phyloP scores from a whole-genome alignment of 768 basidiomycete genomes.

The Amanita polypyramis region DNA sequence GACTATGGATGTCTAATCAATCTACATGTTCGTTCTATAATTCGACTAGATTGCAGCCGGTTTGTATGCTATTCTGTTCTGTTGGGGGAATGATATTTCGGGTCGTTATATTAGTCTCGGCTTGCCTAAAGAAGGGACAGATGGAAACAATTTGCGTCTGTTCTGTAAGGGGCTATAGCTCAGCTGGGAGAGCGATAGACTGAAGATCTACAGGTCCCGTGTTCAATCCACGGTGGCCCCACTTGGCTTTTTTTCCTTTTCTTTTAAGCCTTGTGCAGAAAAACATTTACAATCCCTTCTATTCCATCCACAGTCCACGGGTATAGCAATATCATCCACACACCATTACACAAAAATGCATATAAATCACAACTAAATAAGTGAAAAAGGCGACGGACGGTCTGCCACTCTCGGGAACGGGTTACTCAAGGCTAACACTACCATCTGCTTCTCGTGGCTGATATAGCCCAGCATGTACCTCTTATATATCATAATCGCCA shows the following conservation, averaged over 20 bases:
- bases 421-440: constrained; percentile 58
- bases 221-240: constrained; percentile 49
- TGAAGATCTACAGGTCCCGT: constrained; percentile 41
- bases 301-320: too few relatives aligned
- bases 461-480: constrained; percentile 93
- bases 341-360: not conserved
- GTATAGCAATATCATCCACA: too few relatives aligned
- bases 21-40: not conserved
- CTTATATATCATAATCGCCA: constrained; percentile 93
- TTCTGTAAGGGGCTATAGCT: constrained; percentile 19
- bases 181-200: constrained; percentile 29
- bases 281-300: too few relatives aligned
- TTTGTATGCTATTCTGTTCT: not conserved
- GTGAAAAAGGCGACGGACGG: constrained; percentile 39
- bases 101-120: too few relatives aligned
- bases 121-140: too few relatives aligned
- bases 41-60: not conserved
- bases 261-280: too few relatives aligned
- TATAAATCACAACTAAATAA: not conserved
- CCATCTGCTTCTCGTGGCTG: constrained; percentile 90
- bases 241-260: constrained; percentile 15
- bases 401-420: constrained; percentile 74
- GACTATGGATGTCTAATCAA: not conserved
- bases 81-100: not conserved
- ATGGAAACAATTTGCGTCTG: not conserved